phyloP scores from a whole-genome alignment of 2,329 filamentous ascomycete genomes.

The Neopestalotiopsis clavispora region DNA sequence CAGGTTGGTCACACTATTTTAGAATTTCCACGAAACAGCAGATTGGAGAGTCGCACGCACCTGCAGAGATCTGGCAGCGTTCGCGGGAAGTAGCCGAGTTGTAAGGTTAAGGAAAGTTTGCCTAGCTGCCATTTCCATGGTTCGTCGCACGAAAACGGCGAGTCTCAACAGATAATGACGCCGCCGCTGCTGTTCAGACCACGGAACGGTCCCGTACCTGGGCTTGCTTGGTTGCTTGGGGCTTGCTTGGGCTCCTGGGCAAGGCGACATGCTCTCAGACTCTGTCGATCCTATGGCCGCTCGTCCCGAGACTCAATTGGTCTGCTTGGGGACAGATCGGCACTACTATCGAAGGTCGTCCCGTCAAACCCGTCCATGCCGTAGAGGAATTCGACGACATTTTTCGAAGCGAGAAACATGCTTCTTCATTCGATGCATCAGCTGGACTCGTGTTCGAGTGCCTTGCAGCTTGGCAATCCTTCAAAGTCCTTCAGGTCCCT shows the following conservation, averaged over 20 bases:
- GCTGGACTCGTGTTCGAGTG: no score
- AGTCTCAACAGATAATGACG: no score
- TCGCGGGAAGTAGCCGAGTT: not conserved
- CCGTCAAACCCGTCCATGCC: not conserved
- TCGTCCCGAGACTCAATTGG: not conserved
- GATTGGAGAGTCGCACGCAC: not conserved
- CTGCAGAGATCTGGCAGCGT: not conserved
- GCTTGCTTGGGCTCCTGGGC: not conserved
- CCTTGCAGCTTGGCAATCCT: no score
- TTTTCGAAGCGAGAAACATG: not conserved
- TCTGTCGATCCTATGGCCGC: not conserved
- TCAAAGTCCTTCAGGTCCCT: no score
- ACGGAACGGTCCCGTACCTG: not conserved
- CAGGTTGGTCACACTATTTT: not conserved
- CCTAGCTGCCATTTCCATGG: not conserved
- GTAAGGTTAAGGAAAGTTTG: not conserved
- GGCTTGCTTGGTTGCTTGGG: no score
- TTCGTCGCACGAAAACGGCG: not conserved
- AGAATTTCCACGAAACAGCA: not conserved
- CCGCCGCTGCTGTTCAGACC: not conserved
- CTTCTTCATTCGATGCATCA: no score
- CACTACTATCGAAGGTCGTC: not conserved
- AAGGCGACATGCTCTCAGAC: not conserved
- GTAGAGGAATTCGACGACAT: not conserved
- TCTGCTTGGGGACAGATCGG: not conserved